phyloP scores from a whole-genome alignment of 1,284 basidiomycete species.

The Cryptococcus sp. region DNA sequence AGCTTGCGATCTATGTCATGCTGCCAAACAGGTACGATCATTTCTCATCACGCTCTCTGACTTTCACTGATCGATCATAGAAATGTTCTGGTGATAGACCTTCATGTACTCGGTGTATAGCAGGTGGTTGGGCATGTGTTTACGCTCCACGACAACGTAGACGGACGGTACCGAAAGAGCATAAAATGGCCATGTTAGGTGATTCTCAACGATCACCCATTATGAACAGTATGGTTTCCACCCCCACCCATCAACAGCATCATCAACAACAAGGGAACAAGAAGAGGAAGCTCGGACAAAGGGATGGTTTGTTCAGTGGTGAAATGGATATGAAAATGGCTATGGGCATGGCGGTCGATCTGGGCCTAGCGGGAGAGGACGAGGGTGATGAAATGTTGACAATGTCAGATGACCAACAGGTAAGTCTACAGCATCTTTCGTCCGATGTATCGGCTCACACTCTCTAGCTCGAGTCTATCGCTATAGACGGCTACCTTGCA shows the following conservation, averaged over 20 bases:
- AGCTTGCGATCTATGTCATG: conserved; percentile 45
- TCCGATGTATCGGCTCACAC: not conserved
- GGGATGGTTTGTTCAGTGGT: conserved; percentile 19
- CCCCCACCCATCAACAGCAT: conserved; percentile 3
- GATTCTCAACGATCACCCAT: conserved; percentile 4
- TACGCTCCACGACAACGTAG: conserved; percentile 46
- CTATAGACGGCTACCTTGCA: conserved; percentile 45
- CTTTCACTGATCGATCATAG: conserved; percentile 11
- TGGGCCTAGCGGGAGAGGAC: conserved; percentile 39
- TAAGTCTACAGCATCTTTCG: conserved; percentile 13
- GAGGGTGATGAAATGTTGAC: conserved; percentile 41
- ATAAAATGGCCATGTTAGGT: conserved; percentile 12
- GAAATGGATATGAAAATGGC: conserved; percentile 42
- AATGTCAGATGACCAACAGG: conserved; percentile 44
- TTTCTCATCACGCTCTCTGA: not conserved
- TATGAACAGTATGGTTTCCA: not conserved
- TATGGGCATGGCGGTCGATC: conserved; percentile 45
- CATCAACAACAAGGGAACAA: conserved; percentile 14
- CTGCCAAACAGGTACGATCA: conserved; percentile 39
- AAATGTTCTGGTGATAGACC: conserved; percentile 47
- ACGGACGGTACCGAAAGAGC: conserved; percentile 43
- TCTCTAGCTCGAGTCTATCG: conserved; percentile 40
- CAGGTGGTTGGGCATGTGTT: conserved; percentile 42
- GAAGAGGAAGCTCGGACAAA: conserved; percentile 38
- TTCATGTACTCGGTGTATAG: conserved; percentile 40